Evolutionary conservation across 768 basidiomycete genomes (phyloP).

Genomic region (Lentinula sp.): DNA sequence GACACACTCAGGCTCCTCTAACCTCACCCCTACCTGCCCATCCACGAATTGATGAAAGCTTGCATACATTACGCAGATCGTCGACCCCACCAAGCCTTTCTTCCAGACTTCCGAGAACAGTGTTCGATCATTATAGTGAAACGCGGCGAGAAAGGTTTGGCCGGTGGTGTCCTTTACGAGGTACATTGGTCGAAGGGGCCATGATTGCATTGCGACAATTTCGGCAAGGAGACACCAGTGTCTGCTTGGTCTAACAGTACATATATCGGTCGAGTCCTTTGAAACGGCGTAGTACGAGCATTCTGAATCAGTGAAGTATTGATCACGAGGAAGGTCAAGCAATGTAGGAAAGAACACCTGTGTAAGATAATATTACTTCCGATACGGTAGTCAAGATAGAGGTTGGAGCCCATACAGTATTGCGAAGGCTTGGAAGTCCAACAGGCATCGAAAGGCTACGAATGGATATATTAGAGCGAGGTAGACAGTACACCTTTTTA

Average conservation of each 20-base stretch:
- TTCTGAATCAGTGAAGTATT: background rate
- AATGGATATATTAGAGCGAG: too few species aligned
- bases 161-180: conserved; percentile 20
- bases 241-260: conserved; percentile 5
- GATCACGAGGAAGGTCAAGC: background rate
- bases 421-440: background rate
- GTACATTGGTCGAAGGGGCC: conserved; percentile 16
- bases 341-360: background rate
- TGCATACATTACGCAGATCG: conserved; percentile 25
- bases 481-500: too few species aligned
- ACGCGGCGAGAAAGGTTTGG: conserved; percentile 14
- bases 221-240: conserved; percentile 29
- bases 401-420: background rate
- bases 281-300: background rate
- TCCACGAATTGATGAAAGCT: conserved; percentile 18
- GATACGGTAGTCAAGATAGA: too few species aligned
- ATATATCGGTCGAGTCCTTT: background rate
- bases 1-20: conserved; percentile 18
- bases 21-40: conserved; percentile 21
- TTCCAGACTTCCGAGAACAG: conserved; percentile 3
- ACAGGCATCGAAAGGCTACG: background rate
- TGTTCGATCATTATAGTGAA: conserved; percentile 16
- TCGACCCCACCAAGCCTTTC: conserved; percentile 13
- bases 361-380: background rate
- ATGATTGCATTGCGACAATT: conserved; percentile 15